Evolutionary conservation across 2,329 filamentous ascomycete genomes (phyloP), one percentile per base, ranked within the genome.

Genomic region (Penicillium hesseltinei): DNA sequence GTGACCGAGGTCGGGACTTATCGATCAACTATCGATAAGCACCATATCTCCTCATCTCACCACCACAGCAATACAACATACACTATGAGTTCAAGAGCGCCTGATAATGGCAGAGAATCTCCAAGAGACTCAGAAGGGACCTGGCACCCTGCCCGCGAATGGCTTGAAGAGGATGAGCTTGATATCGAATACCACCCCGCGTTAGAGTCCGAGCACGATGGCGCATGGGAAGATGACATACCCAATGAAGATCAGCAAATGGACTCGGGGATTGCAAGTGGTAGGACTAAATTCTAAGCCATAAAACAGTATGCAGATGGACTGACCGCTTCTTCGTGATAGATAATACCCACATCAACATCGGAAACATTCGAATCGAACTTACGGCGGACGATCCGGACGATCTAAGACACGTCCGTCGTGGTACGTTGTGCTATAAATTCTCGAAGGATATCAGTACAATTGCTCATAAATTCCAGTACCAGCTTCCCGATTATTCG

Each of bases 161-260:
- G 69, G 72, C 64, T 72, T 21, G 75, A 77, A 52, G 71, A 77
- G 60, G 73, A 75, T 58, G 61, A 64, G 48, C 47, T 62, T 44
- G 57, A 67, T 31, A 47, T 54, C 38, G 65, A 68, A 21, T 67
- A 62, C 39, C 52, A 60, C 33, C 57, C 65, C 25, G 51, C 55
- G 19, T 6, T 29, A 36, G 59, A 61, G 25, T 33, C 57, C 19
- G 53, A 54, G 2, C 51, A 57, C 17, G 56, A 57, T 25, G 58
- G 58, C 23, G 58, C 25, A 38, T 60, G 55, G 56, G 62, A 62
- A 17, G 55, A 59, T 31, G 46, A 59, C 25, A 48, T 43, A 33
- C 27, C 40, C 23, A 67, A 65, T 36, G 66, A 66, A 11, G 77
- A 79, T 73, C 79, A 82, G 72, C 80, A 81, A 70, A 80, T 81